These are phyloP conservation scores for Macadamia integrifolia DNA, from an alignment of 164 flowering plant genomes.

Conservation along the genomic window DNA sequence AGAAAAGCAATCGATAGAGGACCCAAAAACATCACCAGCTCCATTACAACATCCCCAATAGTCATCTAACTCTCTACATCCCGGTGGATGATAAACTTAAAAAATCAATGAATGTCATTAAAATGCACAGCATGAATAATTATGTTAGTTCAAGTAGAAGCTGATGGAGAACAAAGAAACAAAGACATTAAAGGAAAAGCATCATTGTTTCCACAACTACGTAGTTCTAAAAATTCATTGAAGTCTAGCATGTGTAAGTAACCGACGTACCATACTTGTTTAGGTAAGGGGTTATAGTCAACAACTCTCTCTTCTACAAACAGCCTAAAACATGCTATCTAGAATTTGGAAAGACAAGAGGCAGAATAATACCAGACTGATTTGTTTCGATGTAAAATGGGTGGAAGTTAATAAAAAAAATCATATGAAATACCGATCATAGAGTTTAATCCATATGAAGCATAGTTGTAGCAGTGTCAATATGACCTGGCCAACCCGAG, in stretches of 20 bases:
- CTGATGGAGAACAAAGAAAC: too few species aligned
- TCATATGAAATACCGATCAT: too few species aligned
- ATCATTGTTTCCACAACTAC: background rate
- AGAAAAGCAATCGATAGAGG: conserved; percentile 67
- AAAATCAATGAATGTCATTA: too few species aligned
- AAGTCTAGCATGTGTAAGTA: background rate
- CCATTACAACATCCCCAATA: conserved; percentile 35
- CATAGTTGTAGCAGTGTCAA: too few species aligned
- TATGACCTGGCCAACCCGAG: too few species aligned
- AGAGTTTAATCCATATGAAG: too few species aligned
- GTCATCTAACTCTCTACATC: conserved; percentile 1
- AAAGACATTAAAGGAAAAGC: too few species aligned
- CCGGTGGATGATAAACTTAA: too few species aligned
- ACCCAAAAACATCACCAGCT: conserved; percentile 38
- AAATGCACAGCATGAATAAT: too few species aligned
- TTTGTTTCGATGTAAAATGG: too few species aligned
- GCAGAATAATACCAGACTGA: conserved; percentile 51
- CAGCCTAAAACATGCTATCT: background rate
- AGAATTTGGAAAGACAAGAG: background rate
- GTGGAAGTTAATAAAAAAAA: too few species aligned
- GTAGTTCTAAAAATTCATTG: background rate
- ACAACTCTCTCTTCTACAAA: background rate
- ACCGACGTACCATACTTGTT: background rate
- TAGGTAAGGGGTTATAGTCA: background rate
- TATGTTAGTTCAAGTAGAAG: too few species aligned